These are phyloP conservation scores for Yarrowia sp. DNA, from an alignment of 805 yeast species.

Conservation along the genomic window DNA sequence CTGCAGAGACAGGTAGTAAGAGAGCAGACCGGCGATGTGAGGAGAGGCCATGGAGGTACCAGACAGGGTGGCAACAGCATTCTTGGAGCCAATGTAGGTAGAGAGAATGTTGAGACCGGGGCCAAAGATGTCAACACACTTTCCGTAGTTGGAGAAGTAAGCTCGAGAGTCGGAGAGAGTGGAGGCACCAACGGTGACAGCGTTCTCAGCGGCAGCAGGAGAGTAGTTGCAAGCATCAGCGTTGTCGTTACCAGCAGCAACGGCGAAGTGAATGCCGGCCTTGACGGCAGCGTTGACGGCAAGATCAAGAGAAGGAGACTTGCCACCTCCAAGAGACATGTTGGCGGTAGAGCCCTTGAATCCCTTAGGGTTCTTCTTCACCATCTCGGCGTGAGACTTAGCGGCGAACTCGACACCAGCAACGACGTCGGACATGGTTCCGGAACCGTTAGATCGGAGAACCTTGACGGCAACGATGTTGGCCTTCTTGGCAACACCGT, in stretches of 20 bases:
- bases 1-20: conserved; percentile 55
- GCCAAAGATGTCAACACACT: conserved; percentile 52
- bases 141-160: conserved; percentile 53
- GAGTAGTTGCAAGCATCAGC: conserved; percentile 57
- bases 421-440: conserved; percentile 58
- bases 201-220: conserved; percentile 58
- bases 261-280: conserved; percentile 57
- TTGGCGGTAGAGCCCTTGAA: conserved; percentile 61
- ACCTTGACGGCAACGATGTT: conserved; percentile 59
- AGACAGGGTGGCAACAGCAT: conserved; percentile 52
- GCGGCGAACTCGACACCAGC: conserved; percentile 62
- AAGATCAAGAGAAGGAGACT: conserved; percentile 52
- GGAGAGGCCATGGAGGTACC: conserved; percentile 68
- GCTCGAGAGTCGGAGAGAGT: conserved; percentile 47
- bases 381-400: conserved; percentile 45
- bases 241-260: conserved; percentile 62
- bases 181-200: conserved; percentile 51
- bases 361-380: conserved; percentile 42
- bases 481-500: conserved; percentile 61
- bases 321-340: conserved; percentile 61
- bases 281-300: conserved; percentile 58
- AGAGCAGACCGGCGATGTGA: conserved; percentile 53
- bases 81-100: conserved; percentile 52
- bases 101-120: conserved; percentile 57
- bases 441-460: conserved; percentile 56